Evolutionary conservation across 192 early-diverging fungal species (phyloP), one percentile per base, ranked within the genome.

Genomic region (Rhizophagus sp.): DNA sequence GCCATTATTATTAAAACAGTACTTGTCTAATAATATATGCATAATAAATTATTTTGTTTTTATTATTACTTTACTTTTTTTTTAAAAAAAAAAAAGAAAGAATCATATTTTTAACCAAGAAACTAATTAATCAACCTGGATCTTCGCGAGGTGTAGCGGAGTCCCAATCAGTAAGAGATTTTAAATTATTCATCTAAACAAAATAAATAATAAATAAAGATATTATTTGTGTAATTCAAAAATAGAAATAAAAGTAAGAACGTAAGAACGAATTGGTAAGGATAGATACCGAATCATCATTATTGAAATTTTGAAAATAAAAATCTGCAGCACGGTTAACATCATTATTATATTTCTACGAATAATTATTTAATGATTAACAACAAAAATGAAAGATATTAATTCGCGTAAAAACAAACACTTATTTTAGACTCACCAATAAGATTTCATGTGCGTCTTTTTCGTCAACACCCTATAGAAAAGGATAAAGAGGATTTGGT

Each of bases 251-350:
- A 52, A 3, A 74, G 10, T 30, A n/a, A 74, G n/a, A 52, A 52
- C n/a, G 10, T 30, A n/a, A 74, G n/a, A 52, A 52, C n/a, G 41
- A 44, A 9, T 9, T 44, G 41, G 41, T 44, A 44, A 44, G 7
- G 41, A 73, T 30, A 52, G 15, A 52, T 74, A 52, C 73, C 49
- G 15, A 6, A 19, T 74, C 49, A 74, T 71, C 50, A n/a, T 25
- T n/a, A 27, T 24, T 50, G 10, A 7, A 7, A 6, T 11, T n/a
- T 27, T 41, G 15, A 57, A 52, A 74, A 52, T 50, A 50, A 27
- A 13, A 74, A 27, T 74, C 49, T 25, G 25, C 44, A 3, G 73
- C 73, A 27, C 73, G 41, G 2, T 62, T 22, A 11, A 74, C 50
- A 74, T 74, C 24, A 15, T 27, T 47, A 73, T 73, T 27, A 27